A percentile compares a stretch with the other conserved stretches of the same genome.
phyloP scores from a whole-genome alignment of 331 rosid genomes.

The Saraca asoca region DNA sequence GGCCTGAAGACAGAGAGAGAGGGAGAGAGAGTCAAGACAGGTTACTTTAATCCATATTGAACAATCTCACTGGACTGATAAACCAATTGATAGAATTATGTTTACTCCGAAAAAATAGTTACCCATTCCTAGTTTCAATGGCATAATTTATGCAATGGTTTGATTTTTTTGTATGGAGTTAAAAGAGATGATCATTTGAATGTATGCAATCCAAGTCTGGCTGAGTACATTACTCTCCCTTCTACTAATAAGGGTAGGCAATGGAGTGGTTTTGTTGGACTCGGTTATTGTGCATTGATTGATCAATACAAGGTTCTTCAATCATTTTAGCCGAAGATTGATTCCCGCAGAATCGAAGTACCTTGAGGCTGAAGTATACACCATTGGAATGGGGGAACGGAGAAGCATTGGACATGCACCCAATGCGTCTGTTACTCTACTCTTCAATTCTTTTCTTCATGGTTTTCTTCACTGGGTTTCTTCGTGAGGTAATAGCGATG shows the following conservation, averaged over 20 bases:
- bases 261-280: background rate
- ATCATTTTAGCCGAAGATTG: background rate
- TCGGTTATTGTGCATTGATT: background rate
- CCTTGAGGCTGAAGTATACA: background rate
- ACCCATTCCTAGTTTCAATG: background rate
- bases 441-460: conserved; percentile 6
- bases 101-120: background rate
- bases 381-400: background rate
- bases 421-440: background rate
- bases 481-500: background rate
- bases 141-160: background rate
- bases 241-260: background rate
- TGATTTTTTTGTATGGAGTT: background rate
- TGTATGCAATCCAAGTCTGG: conserved; percentile 16
- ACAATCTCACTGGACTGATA: background rate
- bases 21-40: background rate
- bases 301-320: background rate
- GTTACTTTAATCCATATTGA: background rate
- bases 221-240: background rate
- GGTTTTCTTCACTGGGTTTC: conserved; percentile 13
- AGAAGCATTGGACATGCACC: conserved; percentile 9
- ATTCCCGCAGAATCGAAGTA: no score
- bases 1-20: no score
- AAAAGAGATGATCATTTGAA: background rate
- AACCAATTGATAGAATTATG: background rate